A percentile compares a stretch with the other conserved stretches of the same genome.
These are phyloP conservation scores for Ogataea pignaliae DNA, from an alignment of 805 yeast species.

Conservation along the genomic window DNA sequence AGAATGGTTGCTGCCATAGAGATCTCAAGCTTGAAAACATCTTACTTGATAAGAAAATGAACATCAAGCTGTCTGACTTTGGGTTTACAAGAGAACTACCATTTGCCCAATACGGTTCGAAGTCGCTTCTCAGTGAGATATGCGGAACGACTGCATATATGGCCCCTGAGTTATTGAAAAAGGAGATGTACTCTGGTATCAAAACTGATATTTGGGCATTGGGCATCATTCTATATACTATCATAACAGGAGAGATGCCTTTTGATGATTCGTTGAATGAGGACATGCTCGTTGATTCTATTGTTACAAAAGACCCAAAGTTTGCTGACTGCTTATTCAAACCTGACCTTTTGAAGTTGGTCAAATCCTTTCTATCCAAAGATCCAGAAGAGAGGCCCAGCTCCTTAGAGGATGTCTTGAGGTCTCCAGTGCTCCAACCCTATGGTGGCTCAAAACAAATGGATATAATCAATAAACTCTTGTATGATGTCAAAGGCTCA, in stretches of 20 bases:
- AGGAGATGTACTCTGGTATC: slow-evolving; percentile 71
- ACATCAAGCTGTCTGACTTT: slow-evolving; percentile 82
- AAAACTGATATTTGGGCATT: slow-evolving; percentile 88
- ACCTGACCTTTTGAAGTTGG: slow-evolving; percentile 46
- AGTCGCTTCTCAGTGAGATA: slow-evolving; percentile 60
- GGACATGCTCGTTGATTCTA: slow-evolving; percentile 55
- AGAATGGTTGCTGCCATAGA: slow-evolving; percentile 74
- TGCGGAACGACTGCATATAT: slow-evolving; percentile 95
- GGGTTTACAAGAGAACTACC: slow-evolving; percentile 84
- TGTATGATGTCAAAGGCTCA: slow-evolving; percentile 30
- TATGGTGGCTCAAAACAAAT: slow-evolving; percentile 38
- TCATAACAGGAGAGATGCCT: slow-evolving; percentile 85
- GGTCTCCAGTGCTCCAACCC: slow-evolving; percentile 45
- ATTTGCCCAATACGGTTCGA: slow-evolving; percentile 20
- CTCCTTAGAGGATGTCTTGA: slow-evolving; percentile 44
- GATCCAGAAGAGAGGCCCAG: slow-evolving; percentile 61
- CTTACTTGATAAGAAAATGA: slow-evolving; percentile 48
- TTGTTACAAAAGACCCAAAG: slow-evolving; percentile 61
- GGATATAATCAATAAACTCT: slow-evolving; percentile 34
- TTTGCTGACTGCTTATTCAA: slow-evolving; percentile 38
- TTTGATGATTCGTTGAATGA: slow-evolving; percentile 70
- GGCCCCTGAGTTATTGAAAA: slow-evolving; percentile 87
- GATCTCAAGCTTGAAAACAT: slow-evolving; percentile 83
- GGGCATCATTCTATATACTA: slow-evolving; percentile 83
- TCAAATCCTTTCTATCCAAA: slow-evolving; percentile 56